Evolutionary conservation across 306 rosid species (phyloP).

Genomic region (Sicyos edulis): DNA sequence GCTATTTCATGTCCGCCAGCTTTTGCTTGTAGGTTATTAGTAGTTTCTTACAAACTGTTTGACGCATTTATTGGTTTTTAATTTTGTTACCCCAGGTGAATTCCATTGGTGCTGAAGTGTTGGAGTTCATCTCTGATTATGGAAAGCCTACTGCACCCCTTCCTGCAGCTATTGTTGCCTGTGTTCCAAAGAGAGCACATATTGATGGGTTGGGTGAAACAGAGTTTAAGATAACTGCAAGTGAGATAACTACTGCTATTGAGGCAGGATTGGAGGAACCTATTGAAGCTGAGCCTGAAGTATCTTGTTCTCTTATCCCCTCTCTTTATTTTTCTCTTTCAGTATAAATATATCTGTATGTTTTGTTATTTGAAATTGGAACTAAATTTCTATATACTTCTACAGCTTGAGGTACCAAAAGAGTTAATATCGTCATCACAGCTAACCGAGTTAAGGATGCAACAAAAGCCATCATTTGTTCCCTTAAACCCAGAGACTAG

Average conservation of each 20-base stretch:
- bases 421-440: constrained; percentile 65
- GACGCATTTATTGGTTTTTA: neutral
- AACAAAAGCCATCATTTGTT: constrained; percentile 57
- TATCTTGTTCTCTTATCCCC: constrained; percentile 29
- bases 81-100: constrained; percentile 53
- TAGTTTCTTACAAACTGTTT: neutral
- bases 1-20: neutral
- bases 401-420: constrained; percentile 94
- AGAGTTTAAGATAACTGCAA: constrained; percentile 73
- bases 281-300: constrained; percentile 99
- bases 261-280: constrained; percentile 72
- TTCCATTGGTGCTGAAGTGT: constrained; percentile 75
- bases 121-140: constrained; percentile 80
- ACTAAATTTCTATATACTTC: neutral
- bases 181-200: constrained; percentile 86
- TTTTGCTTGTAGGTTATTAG: neutral
- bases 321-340: neutral
- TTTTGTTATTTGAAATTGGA: neutral
- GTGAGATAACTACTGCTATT: constrained; percentile 78
- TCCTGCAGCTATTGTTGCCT: constrained; percentile 97
- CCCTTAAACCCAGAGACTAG: constrained; percentile 52
- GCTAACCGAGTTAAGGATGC: constrained; percentile 61
- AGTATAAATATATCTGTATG: neutral
- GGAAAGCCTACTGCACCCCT: constrained; percentile 86
- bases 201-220: constrained; percentile 83